These are phyloP conservation scores for Ceratobasidium sp. DNA, from an alignment of 1,284 basidiomycete genomes.

Conservation along the genomic window DNA sequence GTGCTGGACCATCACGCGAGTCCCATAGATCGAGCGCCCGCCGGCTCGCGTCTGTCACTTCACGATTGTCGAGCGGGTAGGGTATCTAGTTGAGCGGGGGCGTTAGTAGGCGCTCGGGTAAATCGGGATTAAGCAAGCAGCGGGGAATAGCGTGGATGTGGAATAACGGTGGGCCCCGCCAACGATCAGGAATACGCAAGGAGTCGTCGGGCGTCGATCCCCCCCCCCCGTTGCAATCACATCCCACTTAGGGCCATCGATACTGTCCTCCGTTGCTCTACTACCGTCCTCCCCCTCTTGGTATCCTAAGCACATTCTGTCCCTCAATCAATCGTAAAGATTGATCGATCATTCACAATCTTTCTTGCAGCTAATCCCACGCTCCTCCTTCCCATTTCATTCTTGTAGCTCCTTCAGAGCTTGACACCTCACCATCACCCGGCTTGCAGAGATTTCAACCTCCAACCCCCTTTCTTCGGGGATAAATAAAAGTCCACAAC, in stretches of 20 bases:
- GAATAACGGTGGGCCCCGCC: neutral
- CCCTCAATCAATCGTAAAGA: no score
- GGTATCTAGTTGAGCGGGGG: conserved; percentile 73
- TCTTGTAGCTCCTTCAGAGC: neutral
- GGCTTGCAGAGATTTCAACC: neutral
- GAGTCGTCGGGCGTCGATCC: no score
- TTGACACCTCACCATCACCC: neutral
- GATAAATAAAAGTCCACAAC: neutral
- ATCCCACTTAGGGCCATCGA: no score
- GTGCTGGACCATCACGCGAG: conserved; percentile 74
- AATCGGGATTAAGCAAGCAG: conserved; percentile 3
- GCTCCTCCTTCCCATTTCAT: neutral
- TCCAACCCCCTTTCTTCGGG: neutral
- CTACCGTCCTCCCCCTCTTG: no score
- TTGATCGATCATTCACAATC: no score
- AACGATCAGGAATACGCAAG: no score
- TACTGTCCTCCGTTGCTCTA: no score
- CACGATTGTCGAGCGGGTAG: conserved; percentile 77
- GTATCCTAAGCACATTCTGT: no score
- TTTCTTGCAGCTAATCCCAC: no score
- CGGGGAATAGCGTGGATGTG: no score
- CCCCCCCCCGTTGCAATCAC: no score
- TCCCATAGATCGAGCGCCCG: conserved; percentile 82
- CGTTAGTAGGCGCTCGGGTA: no score
- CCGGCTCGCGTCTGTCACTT: conserved; percentile 80